Evolutionary conservation across 2,329 filamentous ascomycete genomes (phyloP).

Genomic region (Aspergillus sojae): DNA sequence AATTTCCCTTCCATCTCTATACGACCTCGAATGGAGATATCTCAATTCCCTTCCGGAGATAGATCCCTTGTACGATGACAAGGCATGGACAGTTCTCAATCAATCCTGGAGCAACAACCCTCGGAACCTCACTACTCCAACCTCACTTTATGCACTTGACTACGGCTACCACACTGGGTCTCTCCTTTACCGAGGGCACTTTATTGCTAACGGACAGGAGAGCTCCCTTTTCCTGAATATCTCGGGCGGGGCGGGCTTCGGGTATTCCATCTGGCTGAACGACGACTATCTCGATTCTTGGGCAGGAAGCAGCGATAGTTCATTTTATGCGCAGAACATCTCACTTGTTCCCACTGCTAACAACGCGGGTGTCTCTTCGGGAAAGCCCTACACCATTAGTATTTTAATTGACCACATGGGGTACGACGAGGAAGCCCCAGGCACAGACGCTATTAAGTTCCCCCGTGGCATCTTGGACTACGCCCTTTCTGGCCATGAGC

Average conservation of each 20-base stretch:
- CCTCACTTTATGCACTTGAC: constrained; percentile 30
- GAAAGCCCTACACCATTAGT: constrained; percentile 20
- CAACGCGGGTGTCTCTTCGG: neutral
- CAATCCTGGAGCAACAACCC: constrained; percentile 12
- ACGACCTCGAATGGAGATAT: constrained; percentile 20
- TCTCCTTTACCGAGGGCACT: constrained; percentile 33
- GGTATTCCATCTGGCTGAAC: constrained; percentile 32
- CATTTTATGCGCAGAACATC: constrained; percentile 14
- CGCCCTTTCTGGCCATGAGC: constrained; percentile 37
- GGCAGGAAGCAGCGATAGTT: constrained; percentile 18
- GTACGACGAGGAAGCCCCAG: constrained; percentile 35
- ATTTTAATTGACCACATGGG: constrained; percentile 32
- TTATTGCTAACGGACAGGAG: constrained; percentile 29
- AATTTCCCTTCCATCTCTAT: constrained; percentile 14
- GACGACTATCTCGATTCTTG: constrained; percentile 29
- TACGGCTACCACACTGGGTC: constrained; percentile 35
- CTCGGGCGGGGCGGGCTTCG: constrained; percentile 31
- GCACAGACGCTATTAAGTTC: constrained; percentile 40
- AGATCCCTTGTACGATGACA: constrained; percentile 14
- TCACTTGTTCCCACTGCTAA: neutral
- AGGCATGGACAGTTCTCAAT: constrained; percentile 14
- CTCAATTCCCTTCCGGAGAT: constrained; percentile 21
- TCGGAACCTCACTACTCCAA: constrained; percentile 22
- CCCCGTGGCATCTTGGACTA: constrained; percentile 56
- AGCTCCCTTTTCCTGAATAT: constrained; percentile 21